A percentile compares a stretch with the other conserved stretches of the same genome.
These are phyloP conservation scores for Schizonepeta tenuifolia DNA, from an alignment of 257 asterid species.

Conservation along the genomic window DNA sequence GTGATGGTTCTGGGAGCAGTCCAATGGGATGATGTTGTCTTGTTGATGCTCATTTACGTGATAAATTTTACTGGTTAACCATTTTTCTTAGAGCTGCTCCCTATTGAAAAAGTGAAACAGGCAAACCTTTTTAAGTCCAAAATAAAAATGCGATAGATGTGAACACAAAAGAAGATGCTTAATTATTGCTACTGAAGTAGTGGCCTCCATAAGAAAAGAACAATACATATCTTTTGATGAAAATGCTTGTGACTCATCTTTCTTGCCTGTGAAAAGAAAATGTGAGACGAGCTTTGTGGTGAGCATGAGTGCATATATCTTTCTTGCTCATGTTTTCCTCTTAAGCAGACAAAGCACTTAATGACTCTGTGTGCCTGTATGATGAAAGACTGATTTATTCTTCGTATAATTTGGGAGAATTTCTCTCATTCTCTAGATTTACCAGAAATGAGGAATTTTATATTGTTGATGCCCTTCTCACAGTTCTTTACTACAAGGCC, in stretches of 20 bases:
- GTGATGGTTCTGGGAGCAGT: background rate
- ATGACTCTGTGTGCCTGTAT: background rate
- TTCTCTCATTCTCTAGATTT: slow-evolving; percentile 3
- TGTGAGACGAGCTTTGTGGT: background rate
- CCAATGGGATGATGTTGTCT: background rate
- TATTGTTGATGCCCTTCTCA: slow-evolving; percentile 24
- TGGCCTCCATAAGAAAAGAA: slow-evolving; percentile 12
- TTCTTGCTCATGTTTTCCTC: background rate
- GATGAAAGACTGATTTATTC: background rate
- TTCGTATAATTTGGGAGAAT: slow-evolving; percentile 5
- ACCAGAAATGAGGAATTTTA: slow-evolving; percentile 27
- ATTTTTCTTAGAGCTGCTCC: background rate
- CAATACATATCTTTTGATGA: background rate
- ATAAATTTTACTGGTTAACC: background rate
- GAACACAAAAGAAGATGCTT: background rate
- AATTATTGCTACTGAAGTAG: slow-evolving; percentile 17
- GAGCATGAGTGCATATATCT: background rate
- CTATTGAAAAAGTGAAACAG: background rate
- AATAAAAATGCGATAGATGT: background rate
- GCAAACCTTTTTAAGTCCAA: background rate
- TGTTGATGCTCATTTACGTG: background rate
- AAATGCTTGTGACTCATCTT: background rate
- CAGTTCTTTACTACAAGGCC: slow-evolving; percentile 88
- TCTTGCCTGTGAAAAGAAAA: background rate
- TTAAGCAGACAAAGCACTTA: slow-evolving; percentile 2